Percentiles rank a stretch among this genome's conserved stretches.
Conservation (phyloP, 2,329 filamentous ascomycete species). For the Cytospora paraplurivora region DNA sequence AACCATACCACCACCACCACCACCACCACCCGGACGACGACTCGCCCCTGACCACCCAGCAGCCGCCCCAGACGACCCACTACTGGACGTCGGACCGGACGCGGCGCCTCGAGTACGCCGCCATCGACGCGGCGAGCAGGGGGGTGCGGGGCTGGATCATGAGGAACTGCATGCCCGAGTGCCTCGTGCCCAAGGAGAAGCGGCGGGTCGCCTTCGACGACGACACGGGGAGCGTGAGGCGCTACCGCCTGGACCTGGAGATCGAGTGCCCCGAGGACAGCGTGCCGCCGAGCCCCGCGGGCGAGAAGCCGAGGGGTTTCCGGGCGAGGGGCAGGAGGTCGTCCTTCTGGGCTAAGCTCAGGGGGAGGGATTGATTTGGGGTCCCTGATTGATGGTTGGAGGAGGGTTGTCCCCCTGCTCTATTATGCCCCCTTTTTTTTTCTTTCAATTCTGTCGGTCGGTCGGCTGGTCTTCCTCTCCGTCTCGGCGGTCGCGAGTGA, state of each 20-base stretch:
- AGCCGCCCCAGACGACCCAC: conserved; percentile 58
- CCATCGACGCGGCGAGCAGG: conserved; percentile 63
- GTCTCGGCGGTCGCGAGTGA: too few relatives aligned
- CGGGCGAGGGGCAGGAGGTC: conserved; percentile 12
- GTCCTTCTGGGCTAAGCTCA: conserved; percentile 24
- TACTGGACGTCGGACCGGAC: conserved; percentile 69
- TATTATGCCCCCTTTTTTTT: not conserved
- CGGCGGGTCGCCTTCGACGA: conserved; percentile 60
- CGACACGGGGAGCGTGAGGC: conserved; percentile 63
- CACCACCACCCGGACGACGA: conserved; percentile 42
- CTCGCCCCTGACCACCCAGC: conserved; percentile 43
- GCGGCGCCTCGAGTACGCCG: conserved; percentile 64
- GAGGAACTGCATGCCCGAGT: conserved; percentile 60
- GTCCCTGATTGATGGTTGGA: too few relatives aligned
- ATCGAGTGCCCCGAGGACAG: conserved; percentile 36
- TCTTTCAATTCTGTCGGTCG: too few relatives aligned
- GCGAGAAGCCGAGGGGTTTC: conserved; percentile 26
- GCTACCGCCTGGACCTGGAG: conserved; percentile 61
- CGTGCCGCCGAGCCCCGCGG: conserved; percentile 27
- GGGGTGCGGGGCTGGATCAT: conserved; percentile 64
- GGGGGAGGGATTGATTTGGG: conserved; percentile 2
- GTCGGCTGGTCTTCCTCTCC: too few relatives aligned
- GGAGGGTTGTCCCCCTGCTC: not conserved
- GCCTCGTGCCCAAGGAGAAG: conserved; percentile 55
- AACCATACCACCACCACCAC: conserved; percentile 34